Evolutionary conservation across 1,284 basidiomycete genomes (phyloP).

Genomic region (Cutaneotrichosporon spelunceum): DNA sequence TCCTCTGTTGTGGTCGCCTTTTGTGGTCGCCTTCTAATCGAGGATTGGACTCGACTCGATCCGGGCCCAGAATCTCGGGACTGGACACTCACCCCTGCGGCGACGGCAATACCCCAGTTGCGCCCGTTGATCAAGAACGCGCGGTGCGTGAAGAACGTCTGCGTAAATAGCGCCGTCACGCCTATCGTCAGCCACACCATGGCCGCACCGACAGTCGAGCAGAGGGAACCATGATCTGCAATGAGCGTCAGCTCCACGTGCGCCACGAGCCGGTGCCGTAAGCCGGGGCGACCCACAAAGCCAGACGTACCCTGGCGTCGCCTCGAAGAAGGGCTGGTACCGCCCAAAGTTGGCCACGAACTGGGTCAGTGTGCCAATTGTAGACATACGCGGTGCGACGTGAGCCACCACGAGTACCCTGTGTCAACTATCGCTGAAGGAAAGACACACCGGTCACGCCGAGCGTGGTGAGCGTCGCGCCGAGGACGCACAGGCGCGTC

Average conservation of each 20-base stretch:
- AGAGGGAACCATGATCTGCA: conserved; percentile 23
- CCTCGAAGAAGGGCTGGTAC: conserved; percentile 23
- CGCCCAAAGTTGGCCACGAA: conserved; percentile 30
- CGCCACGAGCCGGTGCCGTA: too few species aligned
- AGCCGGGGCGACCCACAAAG: background rate
- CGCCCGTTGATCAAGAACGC: conserved; percentile 32
- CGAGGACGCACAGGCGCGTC: conserved; percentile 16
- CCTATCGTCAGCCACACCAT: background rate
- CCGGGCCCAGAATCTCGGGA: too few species aligned
- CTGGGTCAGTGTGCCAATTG: conserved; percentile 2
- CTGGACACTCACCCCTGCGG: conserved; percentile 25
- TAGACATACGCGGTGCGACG: background rate
- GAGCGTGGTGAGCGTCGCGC: background rate
- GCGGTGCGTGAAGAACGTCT: conserved; percentile 39
- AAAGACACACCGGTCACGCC: background rate
- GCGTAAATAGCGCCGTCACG: conserved; percentile 17
- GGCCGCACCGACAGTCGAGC: conserved; percentile 16
- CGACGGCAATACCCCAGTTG: conserved; percentile 27
- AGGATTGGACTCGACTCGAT: too few species aligned
- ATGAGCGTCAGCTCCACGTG: too few species aligned
- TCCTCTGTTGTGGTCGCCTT: too few species aligned
- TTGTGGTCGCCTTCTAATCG: too few species aligned
- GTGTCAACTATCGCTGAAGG: background rate
- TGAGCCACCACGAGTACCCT: background rate
- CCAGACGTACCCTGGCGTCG: background rate